These are phyloP conservation scores for Termitomyces sp. DNA, from an alignment of 768 basidiomycete genomes.

Conservation along the genomic window DNA sequence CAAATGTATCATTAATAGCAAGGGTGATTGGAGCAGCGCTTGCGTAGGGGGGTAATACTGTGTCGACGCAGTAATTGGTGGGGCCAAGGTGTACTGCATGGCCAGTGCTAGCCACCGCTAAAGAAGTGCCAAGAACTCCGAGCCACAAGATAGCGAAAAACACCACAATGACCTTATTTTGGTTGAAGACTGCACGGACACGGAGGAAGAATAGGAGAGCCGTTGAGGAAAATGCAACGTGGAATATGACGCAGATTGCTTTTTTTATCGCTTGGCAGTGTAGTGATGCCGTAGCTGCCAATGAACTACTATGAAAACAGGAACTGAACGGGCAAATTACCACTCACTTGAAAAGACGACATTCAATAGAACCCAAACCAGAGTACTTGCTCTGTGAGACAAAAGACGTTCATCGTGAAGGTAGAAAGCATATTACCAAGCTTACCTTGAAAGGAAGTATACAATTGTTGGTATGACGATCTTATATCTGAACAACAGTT, in stretches of 20 bases:
- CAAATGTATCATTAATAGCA: no score
- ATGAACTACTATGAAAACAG: neutral
- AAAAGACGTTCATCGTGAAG: neutral
- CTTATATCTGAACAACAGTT: no score
- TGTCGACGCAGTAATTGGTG: conserved; percentile 25
- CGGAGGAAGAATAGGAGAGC: no score
- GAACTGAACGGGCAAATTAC: neutral
- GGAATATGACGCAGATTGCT: conserved; percentile 14
- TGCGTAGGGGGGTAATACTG: conserved; percentile 17
- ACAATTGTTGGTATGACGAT: no score
- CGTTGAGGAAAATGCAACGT: no score
- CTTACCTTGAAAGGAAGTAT: no score
- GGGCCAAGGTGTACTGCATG: conserved; percentile 19
- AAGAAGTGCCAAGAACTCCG: conserved; percentile 17
- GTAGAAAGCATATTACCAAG: neutral
- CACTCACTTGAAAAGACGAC: conserved; percentile 13
- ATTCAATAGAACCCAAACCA: conserved; percentile 12
- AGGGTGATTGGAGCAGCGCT: no score
- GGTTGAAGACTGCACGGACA: no score
- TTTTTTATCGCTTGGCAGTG: conserved; percentile 18
- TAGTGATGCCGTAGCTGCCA: conserved; percentile 10
- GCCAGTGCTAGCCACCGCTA: conserved; percentile 21
- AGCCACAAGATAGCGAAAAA: no score
- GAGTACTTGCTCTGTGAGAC: conserved; percentile 10
- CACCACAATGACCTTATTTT: no score